Evolutionary conservation across 2,329 filamentous ascomycete genomes (phyloP).

Genomic region (Pseudonectria foliicola): DNA sequence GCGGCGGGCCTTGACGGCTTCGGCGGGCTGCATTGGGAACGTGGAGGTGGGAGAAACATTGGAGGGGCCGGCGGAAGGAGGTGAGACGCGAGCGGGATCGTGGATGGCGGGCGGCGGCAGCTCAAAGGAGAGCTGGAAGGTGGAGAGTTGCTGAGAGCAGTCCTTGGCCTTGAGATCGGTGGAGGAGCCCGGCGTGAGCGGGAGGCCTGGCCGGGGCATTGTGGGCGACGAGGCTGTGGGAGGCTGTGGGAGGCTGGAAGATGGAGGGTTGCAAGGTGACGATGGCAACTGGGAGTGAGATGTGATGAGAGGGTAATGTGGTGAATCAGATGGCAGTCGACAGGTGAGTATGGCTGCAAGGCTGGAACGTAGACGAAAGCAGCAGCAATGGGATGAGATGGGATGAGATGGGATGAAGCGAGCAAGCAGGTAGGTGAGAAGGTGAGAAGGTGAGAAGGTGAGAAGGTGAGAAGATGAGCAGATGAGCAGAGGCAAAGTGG

Average conservation of each 20-base stretch:
- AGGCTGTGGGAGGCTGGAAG: no score
- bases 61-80: conserved; percentile 21
- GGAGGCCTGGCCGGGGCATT: conserved; percentile 34
- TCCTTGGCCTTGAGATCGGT: conserved; percentile 72
- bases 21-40: conserved; percentile 42
- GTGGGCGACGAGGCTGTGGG: conserved; percentile 6
- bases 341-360: no score
- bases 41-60: conserved; percentile 21
- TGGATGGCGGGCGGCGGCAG: conserved; percentile 69
- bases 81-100: conserved; percentile 40
- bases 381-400: conserved; percentile 2
- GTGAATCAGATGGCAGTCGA: no score
- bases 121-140: conserved; percentile 63
- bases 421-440: no score
- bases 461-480: no score
- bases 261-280: no score
- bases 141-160: conserved; percentile 50
- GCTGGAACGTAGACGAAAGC: conserved; percentile 1
- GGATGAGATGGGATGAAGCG: conserved; percentile 1
- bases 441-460: no score
- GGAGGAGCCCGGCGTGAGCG: conserved; percentile 72
- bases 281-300: no score
- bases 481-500: no score
- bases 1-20: conserved; percentile 47
- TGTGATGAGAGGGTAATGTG: no score